Evolutionary conservation across 1,284 basidiomycete genomes (phyloP), one percentile per base, ranked within the genome.

Genomic region (Apiotrichum mycotoxinovorans): DNA sequence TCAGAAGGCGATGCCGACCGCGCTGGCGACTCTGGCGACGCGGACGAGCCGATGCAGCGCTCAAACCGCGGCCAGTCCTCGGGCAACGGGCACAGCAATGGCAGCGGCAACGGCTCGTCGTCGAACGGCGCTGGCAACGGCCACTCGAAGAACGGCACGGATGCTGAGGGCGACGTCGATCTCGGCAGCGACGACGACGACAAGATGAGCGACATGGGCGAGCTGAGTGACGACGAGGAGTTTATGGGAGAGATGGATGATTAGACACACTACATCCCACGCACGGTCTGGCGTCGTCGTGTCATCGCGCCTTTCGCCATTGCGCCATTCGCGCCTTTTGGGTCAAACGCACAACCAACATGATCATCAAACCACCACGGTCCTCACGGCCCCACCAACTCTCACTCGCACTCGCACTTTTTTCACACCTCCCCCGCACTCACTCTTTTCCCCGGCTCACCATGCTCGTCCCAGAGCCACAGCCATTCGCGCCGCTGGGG

Each of bases 191-290:
- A 74, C 46, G 73, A 79, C 27, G 90, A 92, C 65, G 88, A 87
- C 66, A 90, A 89, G 73, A 93, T 94, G 89, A 93, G 90, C 75
- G 91, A 93, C 67, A 83, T 91, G 69, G 91, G 90, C 58, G 91
- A 89, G 78, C 85, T 91, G 75, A 89, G 86, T 72, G 89, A 89
- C 34, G 77, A 74, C 56, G 86, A 84, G 55, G 86, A 87, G 62
- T 79, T 74, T 20, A 69, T 72, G 54, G 67, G 65, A 20, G 65
- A 61, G 51, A 66, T 69, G 65, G 67, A 69, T 56, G 62, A 73
- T 58, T 75, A 68, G 52, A 52, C 37, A 52, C 37, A 22, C 14
- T 23, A 4, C 44, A 11, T 26, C 1, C 42, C 42, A 3, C n/a
- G 40, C 34, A 23, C 51, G 8, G 20, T 14, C 26, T 5, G 18